Conservation (phyloP, 2,329 filamentous ascomycete species). For the Hortaea werneckii region DNA sequence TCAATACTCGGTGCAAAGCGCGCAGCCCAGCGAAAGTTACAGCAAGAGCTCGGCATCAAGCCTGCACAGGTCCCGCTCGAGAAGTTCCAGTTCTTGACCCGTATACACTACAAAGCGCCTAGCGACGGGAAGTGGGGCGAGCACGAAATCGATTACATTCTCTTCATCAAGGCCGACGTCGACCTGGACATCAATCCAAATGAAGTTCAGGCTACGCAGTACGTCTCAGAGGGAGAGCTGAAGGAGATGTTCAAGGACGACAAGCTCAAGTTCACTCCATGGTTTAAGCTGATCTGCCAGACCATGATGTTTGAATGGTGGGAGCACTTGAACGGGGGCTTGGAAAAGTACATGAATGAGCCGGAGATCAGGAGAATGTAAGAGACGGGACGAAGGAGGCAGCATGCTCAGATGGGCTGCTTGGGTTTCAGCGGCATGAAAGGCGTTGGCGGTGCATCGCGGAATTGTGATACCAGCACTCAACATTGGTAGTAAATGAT, state of each 20-base stretch:
- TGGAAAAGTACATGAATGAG: slow-evolving; percentile 81
- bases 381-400: neutral
- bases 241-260: slow-evolving; percentile 78
- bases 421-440: slow-evolving; percentile 4
- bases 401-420: neutral
- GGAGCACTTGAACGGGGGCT: slow-evolving; percentile 67
- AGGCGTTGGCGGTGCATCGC: slow-evolving; percentile 1
- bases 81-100: slow-evolving; percentile 84
- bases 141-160: slow-evolving; percentile 98
- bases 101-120: slow-evolving; percentile 96
- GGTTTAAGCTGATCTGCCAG: slow-evolving; percentile 99
- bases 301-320: slow-evolving; percentile 98
- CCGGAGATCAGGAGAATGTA: slow-evolving; percentile 77
- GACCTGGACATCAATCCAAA: slow-evolving; percentile 74
- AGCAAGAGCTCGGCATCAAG: slow-evolving; percentile 91
- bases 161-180: slow-evolving; percentile 93
- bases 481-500: neutral
- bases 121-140: slow-evolving; percentile 98
- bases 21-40: slow-evolving; percentile 83
- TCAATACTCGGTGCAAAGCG: slow-evolving; percentile 80
- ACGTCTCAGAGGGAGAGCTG: slow-evolving; percentile 72
- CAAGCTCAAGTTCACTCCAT: slow-evolving; percentile 79
- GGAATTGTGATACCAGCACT: slow-evolving; percentile 10
- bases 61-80: slow-evolving; percentile 79
- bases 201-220: slow-evolving; percentile 76